Conservation (phyloP, 768 basidiomycete species). For the Neoboletus brunneissimus region DNA sequence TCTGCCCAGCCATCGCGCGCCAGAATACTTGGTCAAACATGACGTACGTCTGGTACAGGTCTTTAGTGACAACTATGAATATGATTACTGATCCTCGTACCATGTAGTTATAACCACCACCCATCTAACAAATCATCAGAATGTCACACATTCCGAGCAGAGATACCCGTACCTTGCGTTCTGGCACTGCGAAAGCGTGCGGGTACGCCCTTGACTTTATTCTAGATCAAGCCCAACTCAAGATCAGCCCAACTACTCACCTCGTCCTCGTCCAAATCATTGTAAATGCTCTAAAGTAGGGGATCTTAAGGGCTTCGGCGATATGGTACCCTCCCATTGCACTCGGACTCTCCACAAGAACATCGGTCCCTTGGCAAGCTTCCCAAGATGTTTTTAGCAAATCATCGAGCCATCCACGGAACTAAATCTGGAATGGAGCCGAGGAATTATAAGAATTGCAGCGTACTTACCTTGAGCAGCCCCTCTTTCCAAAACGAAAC, state of each 20-base stretch:
- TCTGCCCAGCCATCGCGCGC: constrained; percentile 89
- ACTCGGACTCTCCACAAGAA: constrained; percentile 92
- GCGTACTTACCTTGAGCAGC: constrained; percentile 65
- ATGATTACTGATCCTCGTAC: constrained; percentile 39
- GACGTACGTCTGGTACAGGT: constrained; percentile 68
- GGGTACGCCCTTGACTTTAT: constrained; percentile 72
- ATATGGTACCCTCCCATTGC: constrained; percentile 98
- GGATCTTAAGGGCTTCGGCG: constrained; percentile 89
- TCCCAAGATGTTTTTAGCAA: constrained; percentile 94
- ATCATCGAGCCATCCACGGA: constrained; percentile 98
- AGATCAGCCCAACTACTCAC: constrained; percentile 29
- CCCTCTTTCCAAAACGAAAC: constrained; percentile 93
- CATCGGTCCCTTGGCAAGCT: constrained; percentile 91
- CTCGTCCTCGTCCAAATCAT: constrained; percentile 98
- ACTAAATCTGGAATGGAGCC: constrained; percentile 45
- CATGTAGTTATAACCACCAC: constrained; percentile 98
- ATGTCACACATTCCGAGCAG: constrained; percentile 2
- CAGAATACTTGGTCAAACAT: constrained; percentile 99
- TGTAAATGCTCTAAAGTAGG: constrained; percentile 93
- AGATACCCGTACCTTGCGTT: constrained; percentile 64
- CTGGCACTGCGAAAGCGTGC: constrained; percentile 97
- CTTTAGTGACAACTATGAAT: constrained; percentile 1
- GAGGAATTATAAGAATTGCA: neutral
- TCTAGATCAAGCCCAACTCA: neutral
- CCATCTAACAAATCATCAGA: constrained; percentile 60